These are phyloP conservation scores for Neurospora discreta DNA, from an alignment of 495 filamentous ascomycete species.

Conservation along the genomic window DNA sequence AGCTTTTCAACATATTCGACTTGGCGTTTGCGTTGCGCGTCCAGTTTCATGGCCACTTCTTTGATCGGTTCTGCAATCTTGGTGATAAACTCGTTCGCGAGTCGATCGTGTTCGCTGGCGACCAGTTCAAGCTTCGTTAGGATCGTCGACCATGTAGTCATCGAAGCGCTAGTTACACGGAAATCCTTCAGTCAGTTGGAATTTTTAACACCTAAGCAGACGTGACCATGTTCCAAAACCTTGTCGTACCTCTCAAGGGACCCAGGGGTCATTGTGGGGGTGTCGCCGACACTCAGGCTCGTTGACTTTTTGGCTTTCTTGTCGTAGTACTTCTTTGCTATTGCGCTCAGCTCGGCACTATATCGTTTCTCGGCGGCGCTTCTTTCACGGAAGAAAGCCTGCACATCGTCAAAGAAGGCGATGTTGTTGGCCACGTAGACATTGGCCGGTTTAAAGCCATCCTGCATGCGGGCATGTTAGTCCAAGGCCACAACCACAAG, in stretches of 20 bases:
- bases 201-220: not conserved
- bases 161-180: conserved; percentile 51
- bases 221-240: not conserved
- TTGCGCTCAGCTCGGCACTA: conserved; percentile 66
- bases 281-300: conserved; percentile 86
- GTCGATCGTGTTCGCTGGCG: conserved; percentile 81
- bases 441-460: conserved; percentile 91
- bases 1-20: conserved; percentile 79
- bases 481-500: not conserved
- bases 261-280: conserved; percentile 82
- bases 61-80: conserved; percentile 82
- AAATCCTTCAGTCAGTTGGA: not conserved
- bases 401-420: conserved; percentile 89
- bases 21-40: conserved; percentile 88
- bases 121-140: conserved; percentile 78
- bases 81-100: conserved; percentile 58
- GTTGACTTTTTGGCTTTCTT: conserved; percentile 89
- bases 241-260: conserved; percentile 67
- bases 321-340: conserved; percentile 93
- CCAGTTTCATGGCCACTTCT: conserved; percentile 57
- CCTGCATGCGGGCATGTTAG: conserved; percentile 36
- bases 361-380: conserved; percentile 95
- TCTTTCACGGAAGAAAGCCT: conserved; percentile 92
- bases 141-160: conserved; percentile 95
- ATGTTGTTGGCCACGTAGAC: conserved; percentile 84